Evolutionary conservation across 2,329 filamentous ascomycete species (phyloP).

Genomic region (Stachybotrys chartarum): DNA sequence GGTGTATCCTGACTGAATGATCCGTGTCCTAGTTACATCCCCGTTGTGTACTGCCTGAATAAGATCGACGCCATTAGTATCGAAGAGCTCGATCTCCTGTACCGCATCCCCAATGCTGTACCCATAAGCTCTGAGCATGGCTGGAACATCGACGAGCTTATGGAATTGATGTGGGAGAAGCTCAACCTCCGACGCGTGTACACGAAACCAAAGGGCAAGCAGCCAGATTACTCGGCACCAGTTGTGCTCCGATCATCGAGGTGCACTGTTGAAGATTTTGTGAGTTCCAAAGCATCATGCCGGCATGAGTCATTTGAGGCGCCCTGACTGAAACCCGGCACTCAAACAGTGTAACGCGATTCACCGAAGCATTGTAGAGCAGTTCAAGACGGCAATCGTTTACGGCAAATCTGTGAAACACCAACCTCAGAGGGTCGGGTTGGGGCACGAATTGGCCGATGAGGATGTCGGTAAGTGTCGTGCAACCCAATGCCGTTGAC

Average conservation of each 20-base stretch:
- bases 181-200: conserved; percentile 87
- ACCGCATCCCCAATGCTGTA: conserved; percentile 93
- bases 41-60: conserved; percentile 98
- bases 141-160: conserved; percentile 95
- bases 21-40: conserved; percentile 67
- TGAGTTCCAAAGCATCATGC: conserved; percentile 42
- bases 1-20: conserved; percentile 7
- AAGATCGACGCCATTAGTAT: conserved; percentile 99
- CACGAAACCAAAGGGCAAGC: conserved; percentile 93
- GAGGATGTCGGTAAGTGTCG: conserved; percentile 82
- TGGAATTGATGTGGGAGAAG: conserved; percentile 99
- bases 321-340: conserved; percentile 27
- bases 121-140: conserved; percentile 96
- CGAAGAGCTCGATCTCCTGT: conserved; percentile 91
- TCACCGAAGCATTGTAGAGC: conserved; percentile 90
- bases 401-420: conserved; percentile 98
- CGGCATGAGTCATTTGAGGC: neutral
- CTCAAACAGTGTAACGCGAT: conserved; percentile 79
- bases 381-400: conserved; percentile 92
- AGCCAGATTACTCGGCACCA: conserved; percentile 85
- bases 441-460: conserved; percentile 85
- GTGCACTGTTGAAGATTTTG: conserved; percentile 94
- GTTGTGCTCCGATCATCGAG: conserved; percentile 78
- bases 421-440: conserved; percentile 90
- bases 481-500: neutral